Evolutionary conservation across 352 stramenopile genomes (phyloP), one percentile per base, ranked within the genome.

Genomic region (Saprolegnia parasitica): DNA sequence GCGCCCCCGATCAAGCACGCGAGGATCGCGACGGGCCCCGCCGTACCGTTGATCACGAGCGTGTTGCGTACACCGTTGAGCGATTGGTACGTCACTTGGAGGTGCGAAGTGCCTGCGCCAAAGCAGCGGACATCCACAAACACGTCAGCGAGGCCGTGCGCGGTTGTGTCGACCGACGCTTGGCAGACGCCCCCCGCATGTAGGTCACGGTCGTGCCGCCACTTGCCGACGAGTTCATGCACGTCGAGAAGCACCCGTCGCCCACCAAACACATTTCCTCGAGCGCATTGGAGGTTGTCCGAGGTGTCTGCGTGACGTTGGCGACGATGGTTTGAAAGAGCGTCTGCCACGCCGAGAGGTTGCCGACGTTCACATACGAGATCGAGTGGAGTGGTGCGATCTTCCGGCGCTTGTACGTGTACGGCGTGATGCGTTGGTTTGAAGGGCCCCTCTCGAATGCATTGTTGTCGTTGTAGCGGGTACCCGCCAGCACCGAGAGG

Each of bases 201-300:
- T 42, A 60, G 1, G 52, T 60, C 13, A 60, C 11, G 13, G 52
- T 60, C 11, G 13, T 60, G 52, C 52, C 52, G 20, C 52, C 52
- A 24, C 52, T 60, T 3, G 52, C 52, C 24, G 24, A 42, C 13
- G 24, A 20, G 35, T 60, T 60, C 52, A 60, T 60, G 35, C 52
- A 60, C 20, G 52, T 20, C 9, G 52, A 4, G 11, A 60, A 60
- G 35, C 52, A 60, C 3, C 35, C 35, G 35, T 60, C 52, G 35
- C 13, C 52, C 3, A 60, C 52, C 13, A 60, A 60, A 60, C 52
- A 60, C 52, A 60, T 60, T 60, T 60, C 52, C 11, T 60, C 13
- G 11, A 60, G 35, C 35, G 52, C 52, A 24, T 60, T 60, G 4
- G 52, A 21, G 11, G 24, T 60, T 8, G 20, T n/a, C 13, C 11